Percentiles rank a stretch among this genome's conserved stretches.
Evolutionary conservation across 192 early-diverging fungal genomes (phyloP).

Genomic region (Jimgerdemannia flammicorona): DNA sequence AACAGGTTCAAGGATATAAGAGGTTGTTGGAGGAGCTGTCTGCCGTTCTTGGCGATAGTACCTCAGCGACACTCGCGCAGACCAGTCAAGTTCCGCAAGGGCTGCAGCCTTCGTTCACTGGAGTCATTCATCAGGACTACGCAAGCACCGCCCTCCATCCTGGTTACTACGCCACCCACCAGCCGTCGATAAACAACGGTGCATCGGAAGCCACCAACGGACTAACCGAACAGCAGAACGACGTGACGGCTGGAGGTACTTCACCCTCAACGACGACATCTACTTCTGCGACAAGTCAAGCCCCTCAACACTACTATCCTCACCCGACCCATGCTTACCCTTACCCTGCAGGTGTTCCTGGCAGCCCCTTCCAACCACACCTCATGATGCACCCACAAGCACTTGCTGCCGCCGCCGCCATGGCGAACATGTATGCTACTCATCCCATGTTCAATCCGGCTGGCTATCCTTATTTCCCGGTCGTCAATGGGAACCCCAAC

Average conservation of each 20-base stretch:
- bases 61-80: conserved; percentile 3
- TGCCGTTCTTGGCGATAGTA: conserved; percentile 31
- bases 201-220: not conserved
- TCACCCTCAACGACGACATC: not conserved
- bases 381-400: conserved; percentile 3
- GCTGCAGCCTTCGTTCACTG: conserved; percentile 13
- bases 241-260: not conserved
- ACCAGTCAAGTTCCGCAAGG: conserved; percentile 5
- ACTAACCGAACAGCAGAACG: not conserved
- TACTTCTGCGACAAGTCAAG: not conserved
- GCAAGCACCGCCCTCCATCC: conserved; percentile 22
- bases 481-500: conserved; percentile 1
- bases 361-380: not conserved
- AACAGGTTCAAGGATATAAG: conserved; percentile 75
- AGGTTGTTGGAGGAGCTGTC: conserved; percentile 75
- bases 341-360: not conserved
- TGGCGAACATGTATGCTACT: conserved; percentile 13
- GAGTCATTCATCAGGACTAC: conserved; percentile 20
- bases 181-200: conserved; percentile 2
- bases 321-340: not conserved
- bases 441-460: not conserved
- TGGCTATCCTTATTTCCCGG: not conserved
- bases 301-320: not conserved
- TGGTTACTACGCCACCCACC: conserved; percentile 13
- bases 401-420: conserved; percentile 10